Evolutionary conservation across 768 basidiomycete genomes (phyloP).

Genomic region (Lactarius quietus): DNA sequence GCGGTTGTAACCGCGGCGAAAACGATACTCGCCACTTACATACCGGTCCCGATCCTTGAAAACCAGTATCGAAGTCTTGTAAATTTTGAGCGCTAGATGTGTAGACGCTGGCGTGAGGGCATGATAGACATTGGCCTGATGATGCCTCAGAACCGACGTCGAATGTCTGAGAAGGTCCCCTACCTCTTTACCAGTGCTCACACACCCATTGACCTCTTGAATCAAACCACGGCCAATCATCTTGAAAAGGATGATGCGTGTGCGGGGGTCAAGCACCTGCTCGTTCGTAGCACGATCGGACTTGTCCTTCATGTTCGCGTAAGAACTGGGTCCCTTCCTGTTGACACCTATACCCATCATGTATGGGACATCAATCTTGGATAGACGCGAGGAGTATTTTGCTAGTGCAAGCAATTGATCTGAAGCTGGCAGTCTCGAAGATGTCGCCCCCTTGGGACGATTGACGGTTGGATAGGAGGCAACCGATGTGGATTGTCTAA

Average conservation of each 20-base stretch:
- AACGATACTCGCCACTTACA: constrained; percentile 94
- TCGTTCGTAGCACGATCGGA: constrained; percentile 95
- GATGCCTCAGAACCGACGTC: not conserved
- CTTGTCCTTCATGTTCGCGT: constrained; percentile 91
- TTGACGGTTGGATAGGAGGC: constrained; percentile 71
- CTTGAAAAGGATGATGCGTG: constrained; percentile 89
- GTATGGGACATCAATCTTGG: constrained; percentile 74
- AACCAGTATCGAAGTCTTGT: constrained; percentile 95
- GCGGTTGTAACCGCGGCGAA: constrained; percentile 80
- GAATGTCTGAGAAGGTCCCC: constrained; percentile 21
- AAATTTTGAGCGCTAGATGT: constrained; percentile 93
- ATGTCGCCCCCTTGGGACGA: constrained; percentile 43
- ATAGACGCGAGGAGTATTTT: constrained; percentile 71
- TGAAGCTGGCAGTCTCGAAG: constrained; percentile 54
- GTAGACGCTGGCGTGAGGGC: constrained; percentile 52
- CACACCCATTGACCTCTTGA: constrained; percentile 90
- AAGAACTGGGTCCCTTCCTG: constrained; percentile 85
- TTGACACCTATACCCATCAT: constrained; percentile 71
- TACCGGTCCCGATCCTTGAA: constrained; percentile 99
- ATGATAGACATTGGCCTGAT: constrained; percentile 95
- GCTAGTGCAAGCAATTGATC: constrained; percentile 73
- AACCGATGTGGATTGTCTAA: constrained; percentile 47
- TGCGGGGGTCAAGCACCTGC: constrained; percentile 96
- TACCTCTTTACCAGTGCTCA: constrained; percentile 98
- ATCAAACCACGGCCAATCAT: constrained; percentile 91